Base-by-base conservation (phyloP, 148 eudicot genomes). In the Silene latifolia region DNA sequence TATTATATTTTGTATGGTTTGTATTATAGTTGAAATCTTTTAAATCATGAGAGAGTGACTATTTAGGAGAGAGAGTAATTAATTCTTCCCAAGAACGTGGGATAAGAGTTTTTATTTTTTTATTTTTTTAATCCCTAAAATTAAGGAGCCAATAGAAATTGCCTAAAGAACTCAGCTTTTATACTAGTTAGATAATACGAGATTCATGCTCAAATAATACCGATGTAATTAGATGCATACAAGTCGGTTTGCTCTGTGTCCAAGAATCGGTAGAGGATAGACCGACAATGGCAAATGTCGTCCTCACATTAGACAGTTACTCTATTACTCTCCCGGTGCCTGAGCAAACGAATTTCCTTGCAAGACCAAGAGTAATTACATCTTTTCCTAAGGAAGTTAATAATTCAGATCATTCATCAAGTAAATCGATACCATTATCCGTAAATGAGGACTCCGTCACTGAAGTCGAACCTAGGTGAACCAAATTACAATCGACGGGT, bases 171-270 rank as follows among this genome's bases (percentile, higher is more conserved):
- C n/a, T n/a, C n/a, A n/a, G n/a, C n/a, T n/a, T n/a, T n/a, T n/a
- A n/a, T n/a, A n/a, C n/a, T n/a, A n/a, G n/a, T n/a, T n/a, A n/a
- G n/a, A n/a, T 62, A 32, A 69, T 76, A 67, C 44, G 72, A 39
- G 77, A 79, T 8, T 72, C 85, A 5, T 82, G 74, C 47, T 32
- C 68, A 24, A 74, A 24, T 47, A 32, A 6, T 0, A 21, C 65
- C 27, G 78, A 83, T 23, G 85, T 79, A 2, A 25, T 75, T 18
- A 82, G 88, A 79, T 86, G 87, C 78, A 67, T 87, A 32, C 86
- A 89, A 18, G 65, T 87, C 0, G 90, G 85, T 5, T 76, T 89
- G 23, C 51, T 84, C 18, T 89, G 90, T 25, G 87, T 84, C 24
- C 86, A 89, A 80, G 85, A 84, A 58, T 80, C 84, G 5, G 63